phyloP scores from a whole-genome alignment of 2,329 filamentous ascomycete species.

The Ceratocystis alfenasii region DNA sequence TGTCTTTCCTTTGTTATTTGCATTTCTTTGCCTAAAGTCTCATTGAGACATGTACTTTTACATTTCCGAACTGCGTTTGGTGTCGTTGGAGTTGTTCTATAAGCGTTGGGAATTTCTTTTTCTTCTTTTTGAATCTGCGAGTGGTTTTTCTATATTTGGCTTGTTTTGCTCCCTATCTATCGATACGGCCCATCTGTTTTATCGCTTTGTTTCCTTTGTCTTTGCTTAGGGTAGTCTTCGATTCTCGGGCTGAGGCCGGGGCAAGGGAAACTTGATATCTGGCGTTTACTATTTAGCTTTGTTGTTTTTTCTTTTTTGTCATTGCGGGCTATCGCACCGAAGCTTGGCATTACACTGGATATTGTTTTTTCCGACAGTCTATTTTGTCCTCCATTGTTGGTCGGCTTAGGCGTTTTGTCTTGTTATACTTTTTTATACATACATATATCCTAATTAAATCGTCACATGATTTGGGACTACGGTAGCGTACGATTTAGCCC shows the following conservation, averaged over 20 bases:
- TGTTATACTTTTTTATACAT: background rate
- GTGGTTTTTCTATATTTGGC: background rate
- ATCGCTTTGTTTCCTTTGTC: slow-evolving; percentile 10
- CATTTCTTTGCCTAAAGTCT: background rate
- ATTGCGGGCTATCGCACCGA: background rate
- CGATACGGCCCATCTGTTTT: background rate
- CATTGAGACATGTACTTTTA: slow-evolving; percentile 17
- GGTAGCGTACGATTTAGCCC: no score
- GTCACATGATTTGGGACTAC: no score
- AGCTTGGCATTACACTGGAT: background rate
- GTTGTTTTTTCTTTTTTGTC: background rate
- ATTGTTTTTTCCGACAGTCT: slow-evolving; percentile 11
- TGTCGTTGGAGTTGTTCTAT: background rate
- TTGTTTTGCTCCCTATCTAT: slow-evolving; percentile 1
- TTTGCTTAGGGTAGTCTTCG: slow-evolving; percentile 1
- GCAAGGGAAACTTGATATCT: background rate
- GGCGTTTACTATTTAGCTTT: background rate
- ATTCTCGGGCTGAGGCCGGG: background rate
- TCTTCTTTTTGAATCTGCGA: background rate
- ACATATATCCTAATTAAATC: no score
- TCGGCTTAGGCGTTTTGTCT: background rate
- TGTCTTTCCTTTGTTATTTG: slow-evolving; percentile 5
- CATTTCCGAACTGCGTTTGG: background rate
- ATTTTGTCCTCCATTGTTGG: background rate
- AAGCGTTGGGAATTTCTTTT: background rate